phyloP scores from a whole-genome alignment of 495 filamentous ascomycete genomes.

The Daldinia grandis region DNA sequence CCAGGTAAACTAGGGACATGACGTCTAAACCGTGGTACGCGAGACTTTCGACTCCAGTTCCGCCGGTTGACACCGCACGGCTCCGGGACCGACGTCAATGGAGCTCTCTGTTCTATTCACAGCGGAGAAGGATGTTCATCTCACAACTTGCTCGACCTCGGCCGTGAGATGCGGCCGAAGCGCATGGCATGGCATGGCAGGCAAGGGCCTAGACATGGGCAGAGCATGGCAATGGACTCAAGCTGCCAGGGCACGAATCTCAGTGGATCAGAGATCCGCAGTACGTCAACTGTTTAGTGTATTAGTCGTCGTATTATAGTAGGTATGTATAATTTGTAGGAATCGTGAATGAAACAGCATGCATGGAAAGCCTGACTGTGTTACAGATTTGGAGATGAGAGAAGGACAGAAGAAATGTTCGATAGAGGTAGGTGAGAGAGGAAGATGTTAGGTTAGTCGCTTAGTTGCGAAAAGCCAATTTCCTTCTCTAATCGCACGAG shows the following conservation, averaged over 20 bases:
- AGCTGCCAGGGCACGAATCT: conserved; percentile 25
- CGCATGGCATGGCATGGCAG: conserved; percentile 28
- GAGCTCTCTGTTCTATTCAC: conserved; percentile 13
- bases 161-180: conserved; percentile 31
- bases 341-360: conserved; percentile 34
- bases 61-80: conserved; percentile 19
- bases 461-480: conserved; percentile 12
- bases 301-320: conserved; percentile 18
- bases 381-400: conserved; percentile 36
- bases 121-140: conserved; percentile 17
- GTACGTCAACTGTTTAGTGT: conserved; percentile 27
- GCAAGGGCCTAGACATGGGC: conserved; percentile 15
- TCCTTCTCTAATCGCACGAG: conserved; percentile 22
- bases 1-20: conserved; percentile 14
- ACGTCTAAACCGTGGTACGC: conserved; percentile 12
- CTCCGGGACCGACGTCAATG: conserved; percentile 30
- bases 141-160: not conserved
- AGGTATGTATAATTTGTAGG: conserved; percentile 17
- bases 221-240: conserved; percentile 22
- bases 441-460: not conserved
- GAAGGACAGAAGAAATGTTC: conserved; percentile 40
- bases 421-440: conserved; percentile 21
- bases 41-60: conserved; percentile 6
- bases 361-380: conserved; percentile 32
- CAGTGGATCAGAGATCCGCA: conserved; percentile 33